Evolutionary conservation across 768 basidiomycete species (phyloP).

Genomic region (Pulveroboletus sp.): DNA sequence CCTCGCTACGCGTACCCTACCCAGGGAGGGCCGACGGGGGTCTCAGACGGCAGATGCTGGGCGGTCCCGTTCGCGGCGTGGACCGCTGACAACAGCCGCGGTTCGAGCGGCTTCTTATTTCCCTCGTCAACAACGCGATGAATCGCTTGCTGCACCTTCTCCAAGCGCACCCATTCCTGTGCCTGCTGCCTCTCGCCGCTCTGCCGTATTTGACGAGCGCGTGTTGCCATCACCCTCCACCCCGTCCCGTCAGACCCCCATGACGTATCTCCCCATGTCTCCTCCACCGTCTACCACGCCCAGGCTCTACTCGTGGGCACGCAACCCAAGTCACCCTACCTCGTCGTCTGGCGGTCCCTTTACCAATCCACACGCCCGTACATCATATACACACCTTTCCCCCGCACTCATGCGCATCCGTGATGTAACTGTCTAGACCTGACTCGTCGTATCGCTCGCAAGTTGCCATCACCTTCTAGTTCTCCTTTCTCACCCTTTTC

Average conservation of each 20-base stretch:
- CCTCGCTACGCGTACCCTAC: conserved; percentile 15
- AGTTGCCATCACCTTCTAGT: background rate
- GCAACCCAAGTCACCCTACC: conserved; percentile 33
- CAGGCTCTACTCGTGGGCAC: conserved; percentile 53
- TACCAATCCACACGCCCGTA: conserved; percentile 53
- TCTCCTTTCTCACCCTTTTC: conserved; percentile 6
- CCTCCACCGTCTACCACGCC: conserved; percentile 54
- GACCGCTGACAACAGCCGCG: background rate
- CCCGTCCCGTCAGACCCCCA: conserved; percentile 27
- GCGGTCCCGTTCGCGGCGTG: conserved; percentile 7
- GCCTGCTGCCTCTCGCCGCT: conserved; percentile 21
- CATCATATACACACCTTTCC: conserved; percentile 54
- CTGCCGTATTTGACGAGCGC: conserved; percentile 19
- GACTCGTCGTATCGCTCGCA: background rate
- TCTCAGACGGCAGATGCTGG: conserved; percentile 1
- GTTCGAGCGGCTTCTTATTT: background rate
- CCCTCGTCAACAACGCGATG: conserved; percentile 2
- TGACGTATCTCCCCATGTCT: conserved; percentile 37
- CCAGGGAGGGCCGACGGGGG: conserved; percentile 9
- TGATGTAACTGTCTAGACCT: conserved; percentile 29
- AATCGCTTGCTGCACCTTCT: conserved; percentile 14
- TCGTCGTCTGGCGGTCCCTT: conserved; percentile 41
- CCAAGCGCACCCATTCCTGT: conserved; percentile 30
- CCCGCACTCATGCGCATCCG: conserved; percentile 44
- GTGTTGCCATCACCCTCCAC: conserved; percentile 24